phyloP scores from a whole-genome alignment of 192 early-diverging fungal species.

The Backusella westeae region DNA sequence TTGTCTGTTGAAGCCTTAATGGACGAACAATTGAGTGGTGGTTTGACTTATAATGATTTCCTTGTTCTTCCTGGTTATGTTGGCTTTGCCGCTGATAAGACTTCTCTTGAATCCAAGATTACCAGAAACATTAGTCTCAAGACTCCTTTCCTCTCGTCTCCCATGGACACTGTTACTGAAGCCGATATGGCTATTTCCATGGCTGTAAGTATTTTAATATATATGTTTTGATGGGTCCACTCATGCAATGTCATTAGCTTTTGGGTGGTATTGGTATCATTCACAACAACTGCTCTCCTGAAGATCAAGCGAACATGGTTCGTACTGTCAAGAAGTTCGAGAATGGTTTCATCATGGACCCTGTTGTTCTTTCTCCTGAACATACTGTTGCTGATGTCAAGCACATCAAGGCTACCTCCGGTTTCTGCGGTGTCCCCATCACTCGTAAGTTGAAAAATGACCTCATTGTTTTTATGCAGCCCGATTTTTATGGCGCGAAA shows the following conservation, averaged over 20 bases:
- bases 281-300: constrained; percentile 95
- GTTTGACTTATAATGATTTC: constrained; percentile 98
- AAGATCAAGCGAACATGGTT: constrained; percentile 98
- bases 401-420: constrained; percentile 79
- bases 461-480: neutral
- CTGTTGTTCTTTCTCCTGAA: constrained; percentile 77
- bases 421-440: constrained; percentile 96
- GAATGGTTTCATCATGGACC: constrained; percentile 98
- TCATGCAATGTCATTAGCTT: constrained; percentile 37
- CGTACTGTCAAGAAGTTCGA: constrained; percentile 97
- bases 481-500: neutral
- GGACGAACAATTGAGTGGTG: constrained; percentile 75
- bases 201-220: constrained; percentile 61
- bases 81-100: constrained; percentile 85
- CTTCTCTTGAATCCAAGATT: constrained; percentile 80
- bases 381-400: constrained; percentile 86
- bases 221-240: neutral
- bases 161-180: constrained; percentile 99
- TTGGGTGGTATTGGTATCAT: constrained; percentile 95
- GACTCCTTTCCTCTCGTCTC: constrained; percentile 91
- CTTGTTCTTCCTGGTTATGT: constrained; percentile 95
- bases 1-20: constrained; percentile 83
- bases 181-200: constrained; percentile 96
- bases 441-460: constrained; percentile 57
- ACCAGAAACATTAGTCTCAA: constrained; percentile 91